A percentile compares a stretch with the other conserved stretches of the same genome.
phyloP scores from a whole-genome alignment of 768 basidiomycete genomes.

The Heimioporus sp. region DNA sequence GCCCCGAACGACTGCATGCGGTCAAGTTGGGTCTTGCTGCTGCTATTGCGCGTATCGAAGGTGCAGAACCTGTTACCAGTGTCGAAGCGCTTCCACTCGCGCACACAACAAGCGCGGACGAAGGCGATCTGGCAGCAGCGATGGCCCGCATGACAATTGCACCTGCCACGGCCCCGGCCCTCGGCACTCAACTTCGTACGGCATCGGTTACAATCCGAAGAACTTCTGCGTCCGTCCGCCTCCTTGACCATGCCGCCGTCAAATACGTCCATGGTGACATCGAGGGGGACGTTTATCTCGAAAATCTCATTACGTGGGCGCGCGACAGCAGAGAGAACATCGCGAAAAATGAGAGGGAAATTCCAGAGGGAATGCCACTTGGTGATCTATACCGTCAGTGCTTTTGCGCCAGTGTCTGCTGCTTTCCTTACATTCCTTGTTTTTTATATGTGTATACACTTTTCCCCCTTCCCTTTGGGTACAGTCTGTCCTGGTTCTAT shows the following conservation, averaged over 20 bases:
- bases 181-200: conserved; percentile 14
- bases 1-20: conserved; percentile 85
- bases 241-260: conserved; percentile 61
- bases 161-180: background rate
- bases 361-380: conserved; percentile 68
- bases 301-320: conserved; percentile 59
- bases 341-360: conserved; percentile 63
- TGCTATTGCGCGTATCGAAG: conserved; percentile 71
- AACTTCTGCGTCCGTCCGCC: conserved; percentile 52
- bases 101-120: conserved; percentile 31
- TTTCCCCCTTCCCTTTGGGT: no score
- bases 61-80: conserved; percentile 3
- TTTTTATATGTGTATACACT: background rate
- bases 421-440: background rate
- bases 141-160: conserved; percentile 43
- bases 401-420: background rate
- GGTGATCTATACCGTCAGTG: conserved; percentile 80
- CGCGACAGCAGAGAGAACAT: conserved; percentile 62
- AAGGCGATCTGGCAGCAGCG: conserved; percentile 47
- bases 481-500: conserved; percentile 78
- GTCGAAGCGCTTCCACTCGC: background rate
- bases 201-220: conserved; percentile 46
- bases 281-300: conserved; percentile 63
- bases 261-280: conserved; percentile 75
- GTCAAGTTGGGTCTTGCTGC: conserved; percentile 81